These are phyloP conservation scores for Aurantiochytrium sp. DNA, from an alignment of 108 stramenopile genomes.

Conservation along the genomic window DNA sequence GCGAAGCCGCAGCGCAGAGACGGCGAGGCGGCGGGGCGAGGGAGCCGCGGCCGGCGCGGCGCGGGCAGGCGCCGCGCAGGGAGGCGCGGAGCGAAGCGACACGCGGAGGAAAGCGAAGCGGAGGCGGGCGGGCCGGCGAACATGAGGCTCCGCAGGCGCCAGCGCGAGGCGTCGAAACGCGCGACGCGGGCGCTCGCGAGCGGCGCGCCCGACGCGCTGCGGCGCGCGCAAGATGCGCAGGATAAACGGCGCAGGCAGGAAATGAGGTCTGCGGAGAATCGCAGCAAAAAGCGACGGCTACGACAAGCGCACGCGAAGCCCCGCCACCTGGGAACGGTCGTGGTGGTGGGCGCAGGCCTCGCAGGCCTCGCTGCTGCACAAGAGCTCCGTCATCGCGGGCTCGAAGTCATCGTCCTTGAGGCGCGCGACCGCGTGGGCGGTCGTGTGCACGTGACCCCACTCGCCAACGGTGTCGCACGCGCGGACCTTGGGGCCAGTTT, in stretches of 20 bases:
- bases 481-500: conserved; percentile 71
- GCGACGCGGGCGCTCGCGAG: background rate
- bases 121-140: background rate
- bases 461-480: background rate
- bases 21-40: too few species aligned
- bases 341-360: conserved; percentile 40
- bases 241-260: background rate
- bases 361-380: conserved; percentile 41
- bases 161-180: background rate
- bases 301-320: background rate
- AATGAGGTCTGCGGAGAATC: background rate
- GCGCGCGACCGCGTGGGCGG: conserved; percentile 39
- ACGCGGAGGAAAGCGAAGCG: too few species aligned
- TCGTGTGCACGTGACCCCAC: background rate
- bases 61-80: too few species aligned
- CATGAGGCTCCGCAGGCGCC: background rate
- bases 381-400: conserved; percentile 40
- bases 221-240: background rate
- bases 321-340: background rate
- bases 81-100: too few species aligned
- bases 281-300: background rate
- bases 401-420: conserved; percentile 40
- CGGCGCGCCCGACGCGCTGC: background rate
- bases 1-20: too few species aligned
- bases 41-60: too few species aligned